phyloP scores from a whole-genome alignment of 1,139 yeast genomes.

The Sporopachydermia cereana region DNA sequence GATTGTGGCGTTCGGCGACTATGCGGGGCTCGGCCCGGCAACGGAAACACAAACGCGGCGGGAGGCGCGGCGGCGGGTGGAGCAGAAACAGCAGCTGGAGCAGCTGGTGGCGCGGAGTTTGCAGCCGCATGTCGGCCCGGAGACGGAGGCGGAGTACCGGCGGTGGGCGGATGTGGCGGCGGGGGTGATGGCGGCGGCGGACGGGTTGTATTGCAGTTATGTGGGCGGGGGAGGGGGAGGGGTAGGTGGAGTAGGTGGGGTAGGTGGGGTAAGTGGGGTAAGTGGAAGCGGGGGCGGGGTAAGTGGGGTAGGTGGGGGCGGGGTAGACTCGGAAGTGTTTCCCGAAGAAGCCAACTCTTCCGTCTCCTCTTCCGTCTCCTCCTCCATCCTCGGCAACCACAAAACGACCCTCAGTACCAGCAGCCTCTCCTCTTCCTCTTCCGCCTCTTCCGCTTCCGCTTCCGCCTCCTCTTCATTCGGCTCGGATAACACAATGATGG shows the following conservation, averaged over 20 bases:
- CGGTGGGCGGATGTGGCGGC: background rate
- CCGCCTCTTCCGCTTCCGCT: background rate
- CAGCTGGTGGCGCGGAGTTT: background rate
- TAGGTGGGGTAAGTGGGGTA: background rate
- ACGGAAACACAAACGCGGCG: background rate
- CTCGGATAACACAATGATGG: background rate
- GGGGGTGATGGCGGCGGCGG: background rate
- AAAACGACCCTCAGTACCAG: background rate
- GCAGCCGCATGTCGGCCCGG: background rate
- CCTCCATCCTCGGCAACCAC: background rate
- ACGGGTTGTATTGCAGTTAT: background rate
- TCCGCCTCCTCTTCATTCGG: background rate
- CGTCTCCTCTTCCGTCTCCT: background rate
- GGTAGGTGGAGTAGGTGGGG: background rate
- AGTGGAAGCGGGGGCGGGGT: background rate
- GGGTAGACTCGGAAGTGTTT: background rate
- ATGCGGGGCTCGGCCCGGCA: background rate
- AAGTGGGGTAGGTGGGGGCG: background rate
- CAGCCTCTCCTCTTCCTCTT: background rate
- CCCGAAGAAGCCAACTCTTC: background rate
- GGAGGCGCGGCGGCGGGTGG: background rate
- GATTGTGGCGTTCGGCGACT: background rate
- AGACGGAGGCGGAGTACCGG: background rate
- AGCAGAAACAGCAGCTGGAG: background rate
- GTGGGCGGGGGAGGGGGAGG: background rate